These are phyloP conservation scores for Capsella bursapastoris DNA, from an alignment of 345 rosid genomes.

Conservation along the genomic window DNA sequence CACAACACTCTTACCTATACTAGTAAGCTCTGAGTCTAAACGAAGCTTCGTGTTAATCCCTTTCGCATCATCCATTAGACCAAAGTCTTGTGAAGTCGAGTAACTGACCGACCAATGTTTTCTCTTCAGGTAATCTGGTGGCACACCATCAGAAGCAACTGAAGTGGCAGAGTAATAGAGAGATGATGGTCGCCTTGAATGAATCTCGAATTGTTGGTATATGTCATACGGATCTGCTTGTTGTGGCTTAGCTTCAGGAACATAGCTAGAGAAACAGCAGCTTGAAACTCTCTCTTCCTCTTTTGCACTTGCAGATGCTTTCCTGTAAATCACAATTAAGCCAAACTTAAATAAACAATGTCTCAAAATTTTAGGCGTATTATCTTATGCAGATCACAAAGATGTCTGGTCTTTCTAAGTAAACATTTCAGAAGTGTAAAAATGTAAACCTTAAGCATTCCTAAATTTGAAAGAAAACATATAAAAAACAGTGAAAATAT, in stretches of 20 bases:
- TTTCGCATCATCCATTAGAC: slow-evolving; percentile 54
- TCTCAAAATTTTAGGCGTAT: no score
- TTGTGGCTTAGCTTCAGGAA: slow-evolving; percentile 42
- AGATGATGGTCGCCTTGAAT: neutral
- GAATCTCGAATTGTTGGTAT: slow-evolving; percentile 47
- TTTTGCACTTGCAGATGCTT: slow-evolving; percentile 42
- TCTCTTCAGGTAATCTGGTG: slow-evolving; percentile 52
- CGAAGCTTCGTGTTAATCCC: slow-evolving; percentile 53
- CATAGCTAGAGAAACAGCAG: slow-evolving; percentile 41
- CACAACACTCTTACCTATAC: neutral
- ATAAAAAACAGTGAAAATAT: neutral
- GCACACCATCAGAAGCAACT: slow-evolving; percentile 48
- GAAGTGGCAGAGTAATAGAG: slow-evolving; percentile 48
- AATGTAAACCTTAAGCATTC: neutral
- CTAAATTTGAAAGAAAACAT: neutral
- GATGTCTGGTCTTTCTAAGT: neutral
- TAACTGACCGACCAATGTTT: slow-evolving; percentile 41
- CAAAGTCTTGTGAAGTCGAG: slow-evolving; percentile 36
- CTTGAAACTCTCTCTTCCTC: slow-evolving; percentile 43
- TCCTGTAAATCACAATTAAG: slow-evolving; percentile 35
- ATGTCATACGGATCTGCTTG: slow-evolving; percentile 43
- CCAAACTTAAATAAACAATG: neutral
- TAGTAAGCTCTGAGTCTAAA: slow-evolving; percentile 2
- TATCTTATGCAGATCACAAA: no score
- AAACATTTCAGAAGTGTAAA: neutral